phyloP scores from a whole-genome alignment of 2,329 filamentous ascomycete genomes.

The Cadophora sp. region DNA sequence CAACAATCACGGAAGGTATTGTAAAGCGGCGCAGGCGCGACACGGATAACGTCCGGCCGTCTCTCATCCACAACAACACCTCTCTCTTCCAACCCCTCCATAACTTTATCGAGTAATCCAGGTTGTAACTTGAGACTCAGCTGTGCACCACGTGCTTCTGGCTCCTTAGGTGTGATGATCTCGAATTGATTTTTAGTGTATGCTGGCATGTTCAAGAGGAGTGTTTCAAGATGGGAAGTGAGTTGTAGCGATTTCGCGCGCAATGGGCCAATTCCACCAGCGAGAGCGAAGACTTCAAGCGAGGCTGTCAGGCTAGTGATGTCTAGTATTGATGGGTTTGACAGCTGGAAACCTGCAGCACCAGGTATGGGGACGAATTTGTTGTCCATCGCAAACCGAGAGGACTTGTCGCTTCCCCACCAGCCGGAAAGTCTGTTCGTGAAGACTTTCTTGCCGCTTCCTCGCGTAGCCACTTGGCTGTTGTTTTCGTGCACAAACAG shows the following conservation, averaged over 20 bases:
- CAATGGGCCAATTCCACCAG: constrained; percentile 65
- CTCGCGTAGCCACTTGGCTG: constrained; percentile 30
- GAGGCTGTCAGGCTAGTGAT: constrained; percentile 73
- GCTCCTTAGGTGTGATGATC: constrained; percentile 71
- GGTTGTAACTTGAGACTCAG: constrained; percentile 68
- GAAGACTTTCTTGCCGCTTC: constrained; percentile 45
- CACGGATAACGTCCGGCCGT: constrained; percentile 75
- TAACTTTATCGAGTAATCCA: constrained; percentile 67
- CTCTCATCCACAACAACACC: constrained; percentile 77
- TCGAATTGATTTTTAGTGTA: constrained; percentile 49
- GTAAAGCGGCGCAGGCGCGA: constrained; percentile 78
- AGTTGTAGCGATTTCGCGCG: constrained; percentile 69
- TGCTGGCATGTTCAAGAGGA: constrained; percentile 54
- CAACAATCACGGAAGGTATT: constrained; percentile 73
- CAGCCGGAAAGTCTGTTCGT: constrained; percentile 72
- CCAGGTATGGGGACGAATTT: constrained; percentile 73
- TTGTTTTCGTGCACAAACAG: constrained; percentile 72
- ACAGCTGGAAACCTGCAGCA: constrained; percentile 78
- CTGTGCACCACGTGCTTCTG: constrained; percentile 72
- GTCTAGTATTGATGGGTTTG: constrained; percentile 78
- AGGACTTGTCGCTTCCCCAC: constrained; percentile 78
- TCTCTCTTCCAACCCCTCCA: constrained; percentile 63
- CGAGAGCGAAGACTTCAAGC: constrained; percentile 72
- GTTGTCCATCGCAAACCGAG: constrained; percentile 79
- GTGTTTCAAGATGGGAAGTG: constrained; percentile 71